A percentile compares a stretch with the other conserved stretches of the same genome.
phyloP scores from a whole-genome alignment of 768 basidiomycete species.

The Suillus tomentosus region DNA sequence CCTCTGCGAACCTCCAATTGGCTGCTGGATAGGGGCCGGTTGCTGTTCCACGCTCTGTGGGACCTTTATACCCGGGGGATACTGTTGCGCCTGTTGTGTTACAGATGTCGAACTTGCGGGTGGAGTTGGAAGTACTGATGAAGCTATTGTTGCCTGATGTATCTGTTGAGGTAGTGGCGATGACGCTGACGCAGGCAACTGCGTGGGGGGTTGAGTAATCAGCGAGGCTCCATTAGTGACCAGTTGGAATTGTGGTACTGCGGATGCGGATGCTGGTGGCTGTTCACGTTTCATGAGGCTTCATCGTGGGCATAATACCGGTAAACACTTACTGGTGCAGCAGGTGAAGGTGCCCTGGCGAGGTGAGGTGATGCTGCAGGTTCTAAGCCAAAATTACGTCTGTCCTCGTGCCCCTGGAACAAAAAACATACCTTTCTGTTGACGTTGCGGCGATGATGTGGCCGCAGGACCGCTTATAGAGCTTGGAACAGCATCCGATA shows the following conservation, averaged over 20 bases:
- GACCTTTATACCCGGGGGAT: conserved; percentile 71
- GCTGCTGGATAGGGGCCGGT: conserved; percentile 29
- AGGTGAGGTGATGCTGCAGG: conserved; percentile 47
- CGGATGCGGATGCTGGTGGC: conserved; percentile 38
- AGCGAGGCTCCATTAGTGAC: conserved; percentile 35
- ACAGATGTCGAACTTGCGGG: conserved; percentile 34
- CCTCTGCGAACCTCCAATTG: conserved; percentile 46
- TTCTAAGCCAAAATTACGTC: conserved; percentile 38
- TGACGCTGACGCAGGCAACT: conserved; percentile 39
- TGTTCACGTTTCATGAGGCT: conserved; percentile 30
- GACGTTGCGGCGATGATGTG: conserved; percentile 62
- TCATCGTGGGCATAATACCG: conserved; percentile 15
- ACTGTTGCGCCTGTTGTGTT: conserved; percentile 46
- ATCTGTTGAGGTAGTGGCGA: conserved; percentile 54
- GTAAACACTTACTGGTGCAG: conserved; percentile 40
- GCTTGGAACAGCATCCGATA: conserved; percentile 63
- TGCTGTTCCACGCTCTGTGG: conserved; percentile 46
- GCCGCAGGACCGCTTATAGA: conserved; percentile 49
- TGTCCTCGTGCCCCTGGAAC: conserved; percentile 21
- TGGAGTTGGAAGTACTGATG: conserved; percentile 15
- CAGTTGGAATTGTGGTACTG: conserved; percentile 40
- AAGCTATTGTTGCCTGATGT: conserved; percentile 32
- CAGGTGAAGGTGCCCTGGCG: conserved; percentile 44
- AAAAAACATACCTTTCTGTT: conserved; percentile 50
- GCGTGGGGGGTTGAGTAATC: conserved; percentile 26